Conservation (phyloP, 1,139 yeast species). For the Ashbya aceris region DNA sequence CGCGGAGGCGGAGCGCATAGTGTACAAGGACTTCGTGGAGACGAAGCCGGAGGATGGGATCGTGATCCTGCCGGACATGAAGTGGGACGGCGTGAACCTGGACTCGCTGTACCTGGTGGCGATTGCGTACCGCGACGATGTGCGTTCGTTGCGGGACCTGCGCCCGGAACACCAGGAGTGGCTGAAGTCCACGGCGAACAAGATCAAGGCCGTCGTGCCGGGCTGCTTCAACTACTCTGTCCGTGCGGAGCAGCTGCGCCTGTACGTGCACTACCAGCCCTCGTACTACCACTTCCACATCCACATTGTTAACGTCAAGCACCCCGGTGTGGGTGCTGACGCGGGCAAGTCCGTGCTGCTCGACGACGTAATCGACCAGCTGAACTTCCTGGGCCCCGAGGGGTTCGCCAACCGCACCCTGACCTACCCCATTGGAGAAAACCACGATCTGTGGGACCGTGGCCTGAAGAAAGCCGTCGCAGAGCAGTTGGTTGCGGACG, state of each 20-base stretch:
- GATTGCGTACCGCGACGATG: constrained; percentile 61
- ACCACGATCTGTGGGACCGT: constrained; percentile 62
- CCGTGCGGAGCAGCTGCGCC: constrained; percentile 42
- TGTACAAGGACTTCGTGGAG: constrained; percentile 23
- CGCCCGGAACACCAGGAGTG: constrained; percentile 48
- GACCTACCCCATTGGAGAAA: constrained; percentile 61
- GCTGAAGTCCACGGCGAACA: constrained; percentile 38
- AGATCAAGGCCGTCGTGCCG: constrained; percentile 41
- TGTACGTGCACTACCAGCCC: constrained; percentile 88
- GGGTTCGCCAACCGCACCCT: constrained; percentile 43
- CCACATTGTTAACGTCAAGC: constrained; percentile 72
- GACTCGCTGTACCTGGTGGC: constrained; percentile 70
- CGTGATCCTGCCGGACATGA: constrained; percentile 69
- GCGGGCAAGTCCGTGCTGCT: constrained; percentile 77
- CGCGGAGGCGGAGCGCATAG: constrained; percentile 73
- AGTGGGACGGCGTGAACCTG: constrained; percentile 77
- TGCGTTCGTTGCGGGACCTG: constrained; percentile 72
- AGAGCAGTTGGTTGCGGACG: constrained; percentile 21
- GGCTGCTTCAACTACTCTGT: constrained; percentile 35
- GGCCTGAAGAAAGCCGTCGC: constrained; percentile 23
- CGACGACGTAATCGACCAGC: constrained; percentile 72
- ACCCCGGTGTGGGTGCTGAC: constrained; percentile 61
- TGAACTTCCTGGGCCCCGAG: constrained; percentile 42
- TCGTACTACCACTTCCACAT: constrained; percentile 92
- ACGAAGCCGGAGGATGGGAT: constrained; percentile 45